Percentiles rank a stretch among this genome's conserved stretches.
phyloP scores from a whole-genome alignment of 768 basidiomycete species.

The Inosperma sp. region DNA sequence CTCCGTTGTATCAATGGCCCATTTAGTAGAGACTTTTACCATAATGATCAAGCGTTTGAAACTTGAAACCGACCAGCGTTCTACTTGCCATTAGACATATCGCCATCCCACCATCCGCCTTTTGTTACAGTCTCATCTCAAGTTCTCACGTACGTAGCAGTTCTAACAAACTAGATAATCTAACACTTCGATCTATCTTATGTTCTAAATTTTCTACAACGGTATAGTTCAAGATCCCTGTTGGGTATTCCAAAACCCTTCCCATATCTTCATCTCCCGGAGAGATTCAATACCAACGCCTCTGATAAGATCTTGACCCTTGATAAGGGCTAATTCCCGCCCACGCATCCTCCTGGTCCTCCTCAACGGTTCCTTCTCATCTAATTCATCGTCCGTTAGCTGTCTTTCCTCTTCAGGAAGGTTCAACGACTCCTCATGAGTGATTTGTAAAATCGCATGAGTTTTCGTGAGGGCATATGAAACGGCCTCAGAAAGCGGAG shows the following conservation, averaged over 20 bases:
- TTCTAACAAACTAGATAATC: too few species aligned
- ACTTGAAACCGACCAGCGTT: too few species aligned
- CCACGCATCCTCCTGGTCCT: constrained; percentile 72
- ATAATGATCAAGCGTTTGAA: too few species aligned
- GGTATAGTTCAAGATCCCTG: background rate
- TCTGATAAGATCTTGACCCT: constrained; percentile 66
- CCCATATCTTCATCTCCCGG: constrained; percentile 40
- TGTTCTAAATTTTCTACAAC: constrained; percentile 1
- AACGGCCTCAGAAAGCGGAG: constrained; percentile 54
- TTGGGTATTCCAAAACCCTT: constrained; percentile 38
- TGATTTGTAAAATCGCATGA: constrained; percentile 63
- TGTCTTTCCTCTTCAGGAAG: constrained; percentile 58
- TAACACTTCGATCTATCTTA: too few species aligned
- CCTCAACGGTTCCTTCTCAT: constrained; percentile 58
- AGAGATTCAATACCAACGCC: constrained; percentile 34
- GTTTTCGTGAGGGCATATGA: constrained; percentile 71
- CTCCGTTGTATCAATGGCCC: too few species aligned
- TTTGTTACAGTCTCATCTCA: background rate
- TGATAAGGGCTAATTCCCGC: constrained; percentile 80
- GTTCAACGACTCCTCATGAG: constrained; percentile 49
- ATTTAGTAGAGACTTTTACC: too few species aligned
- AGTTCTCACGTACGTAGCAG: background rate
- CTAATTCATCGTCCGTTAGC: constrained; percentile 75
- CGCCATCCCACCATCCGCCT: too few species aligned
- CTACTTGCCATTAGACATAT: too few species aligned